phyloP scores from a whole-genome alignment of 2,329 filamentous ascomycete genomes.

The Colletotrichum sp. region DNA sequence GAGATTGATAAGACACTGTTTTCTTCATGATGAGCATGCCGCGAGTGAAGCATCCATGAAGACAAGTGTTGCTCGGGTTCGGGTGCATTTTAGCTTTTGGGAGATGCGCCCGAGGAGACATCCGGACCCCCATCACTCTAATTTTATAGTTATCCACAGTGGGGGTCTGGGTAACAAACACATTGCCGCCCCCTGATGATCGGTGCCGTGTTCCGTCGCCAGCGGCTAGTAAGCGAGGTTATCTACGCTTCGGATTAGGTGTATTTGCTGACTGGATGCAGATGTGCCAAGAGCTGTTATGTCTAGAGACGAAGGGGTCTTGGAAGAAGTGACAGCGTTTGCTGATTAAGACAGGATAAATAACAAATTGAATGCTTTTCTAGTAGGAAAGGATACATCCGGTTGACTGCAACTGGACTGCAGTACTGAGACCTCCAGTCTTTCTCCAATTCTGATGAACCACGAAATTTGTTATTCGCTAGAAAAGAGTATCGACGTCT shows the following conservation, averaged over 20 bases:
- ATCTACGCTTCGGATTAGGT: neutral
- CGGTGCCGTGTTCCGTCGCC: neutral
- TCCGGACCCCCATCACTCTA: neutral
- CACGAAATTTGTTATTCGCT: neutral
- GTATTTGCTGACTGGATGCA: neutral
- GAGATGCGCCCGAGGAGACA: neutral
- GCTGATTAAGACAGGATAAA: neutral
- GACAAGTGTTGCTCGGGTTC: neutral
- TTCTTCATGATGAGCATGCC: neutral
- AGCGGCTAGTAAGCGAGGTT: neutral
- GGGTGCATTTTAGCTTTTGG: neutral
- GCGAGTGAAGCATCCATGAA: neutral
- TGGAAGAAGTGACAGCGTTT: neutral
- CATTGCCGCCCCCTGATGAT: neutral
- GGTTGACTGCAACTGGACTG: neutral
- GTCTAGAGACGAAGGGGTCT: neutral
- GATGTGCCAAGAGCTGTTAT: neutral
- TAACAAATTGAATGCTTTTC: neutral
- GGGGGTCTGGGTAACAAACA: neutral
- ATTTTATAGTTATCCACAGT: constrained; percentile 1
- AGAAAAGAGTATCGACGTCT: rapidly evolving
- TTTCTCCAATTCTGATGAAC: neutral
- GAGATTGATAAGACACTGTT: neutral
- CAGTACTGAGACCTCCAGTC: neutral
- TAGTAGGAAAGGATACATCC: neutral